Evolutionary conservation across 306 rosid genomes (phyloP), one percentile per base, ranked within the genome.

Genomic region (Quercus ilex): DNA sequence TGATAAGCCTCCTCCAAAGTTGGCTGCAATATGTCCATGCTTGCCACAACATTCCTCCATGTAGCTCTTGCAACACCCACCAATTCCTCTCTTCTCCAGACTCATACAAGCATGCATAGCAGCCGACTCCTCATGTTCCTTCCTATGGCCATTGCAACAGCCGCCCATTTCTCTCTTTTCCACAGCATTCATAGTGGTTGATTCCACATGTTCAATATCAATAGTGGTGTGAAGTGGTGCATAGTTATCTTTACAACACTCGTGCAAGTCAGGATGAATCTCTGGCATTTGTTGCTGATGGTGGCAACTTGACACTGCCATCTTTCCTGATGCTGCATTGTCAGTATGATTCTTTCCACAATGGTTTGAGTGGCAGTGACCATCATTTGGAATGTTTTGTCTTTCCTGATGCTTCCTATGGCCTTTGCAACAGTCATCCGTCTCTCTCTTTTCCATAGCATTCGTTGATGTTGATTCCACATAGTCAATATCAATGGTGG

Each of bases 61-160:
- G 86, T 91, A 91, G 83, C 94, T 91, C 87, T 87, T 89, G 86
- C 97, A 87, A 77, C 97, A 93, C n/a, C 93, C 92, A 64, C 88
- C 87, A 59, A 52, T 31, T 56, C 79, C 92, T 82, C 97, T 88
- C 20, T 88, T 90, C 31, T 88, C 90, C 52, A 87, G 79, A 73
- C 88, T 85, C 53, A 60, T n/a, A 76, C 94, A 89, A 73, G 84
- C 84, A 59, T 89, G 85, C 43, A 53, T 33, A 56, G 84, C 23
- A 2, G 55, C 7, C 1, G 77, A 31, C n/a, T 77, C 81, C 5
- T 52, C 12, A 25, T 71, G 79, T 60, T 84, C 85, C 46, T 78
- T 77, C 38, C 80, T 81, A 73, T 59, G 59, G 25, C 63, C 51
- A 26, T 75, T 12, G 53, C 96, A 90, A 17, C 91, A 81, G 0